Conservation (phyloP, 2,329 filamentous ascomycete genomes). For the Sporothrix curviconia region DNA sequence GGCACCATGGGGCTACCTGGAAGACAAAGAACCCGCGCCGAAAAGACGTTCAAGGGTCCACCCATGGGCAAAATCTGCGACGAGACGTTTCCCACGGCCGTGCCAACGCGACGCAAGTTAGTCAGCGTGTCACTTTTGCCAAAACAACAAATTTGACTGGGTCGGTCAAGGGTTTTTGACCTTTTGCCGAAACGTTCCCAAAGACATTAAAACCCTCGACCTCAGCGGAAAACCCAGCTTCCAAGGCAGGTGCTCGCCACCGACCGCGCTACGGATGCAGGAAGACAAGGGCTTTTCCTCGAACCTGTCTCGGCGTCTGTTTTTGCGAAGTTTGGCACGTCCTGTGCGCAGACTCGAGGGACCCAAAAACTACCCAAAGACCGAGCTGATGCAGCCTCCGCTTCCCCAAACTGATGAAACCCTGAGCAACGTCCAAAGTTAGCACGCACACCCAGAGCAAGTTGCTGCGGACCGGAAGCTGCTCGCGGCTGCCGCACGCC, state of each 20-base stretch:
- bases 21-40: slow-evolving; percentile 59
- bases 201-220: slow-evolving; percentile 82
- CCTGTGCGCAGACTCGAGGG: no score
- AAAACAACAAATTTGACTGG: slow-evolving; percentile 70
- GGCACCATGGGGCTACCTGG: slow-evolving; percentile 70
- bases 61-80: slow-evolving; percentile 86
- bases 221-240: slow-evolving; percentile 82
- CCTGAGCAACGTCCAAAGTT: slow-evolving; percentile 69
- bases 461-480: slow-evolving; percentile 49
- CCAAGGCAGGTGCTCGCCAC: no score
- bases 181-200: slow-evolving; percentile 74
- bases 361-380: slow-evolving; percentile 56
- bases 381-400: slow-evolving; percentile 68
- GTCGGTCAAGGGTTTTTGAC: slow-evolving; percentile 64
- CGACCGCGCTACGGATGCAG: no score
- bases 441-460: slow-evolving; percentile 66
- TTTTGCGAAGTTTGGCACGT: no score
- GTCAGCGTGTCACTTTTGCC: slow-evolving; percentile 75
- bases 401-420: slow-evolving; percentile 73
- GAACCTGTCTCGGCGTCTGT: no score
- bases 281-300: no score
- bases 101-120: slow-evolving; percentile 71
- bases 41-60: slow-evolving; percentile 88
- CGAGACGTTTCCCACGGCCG: slow-evolving; percentile 62
- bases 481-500: slow-evolving; percentile 39